Base-by-base conservation (phyloP, 805 yeast species). In the Yamadazyma sp. region DNA sequence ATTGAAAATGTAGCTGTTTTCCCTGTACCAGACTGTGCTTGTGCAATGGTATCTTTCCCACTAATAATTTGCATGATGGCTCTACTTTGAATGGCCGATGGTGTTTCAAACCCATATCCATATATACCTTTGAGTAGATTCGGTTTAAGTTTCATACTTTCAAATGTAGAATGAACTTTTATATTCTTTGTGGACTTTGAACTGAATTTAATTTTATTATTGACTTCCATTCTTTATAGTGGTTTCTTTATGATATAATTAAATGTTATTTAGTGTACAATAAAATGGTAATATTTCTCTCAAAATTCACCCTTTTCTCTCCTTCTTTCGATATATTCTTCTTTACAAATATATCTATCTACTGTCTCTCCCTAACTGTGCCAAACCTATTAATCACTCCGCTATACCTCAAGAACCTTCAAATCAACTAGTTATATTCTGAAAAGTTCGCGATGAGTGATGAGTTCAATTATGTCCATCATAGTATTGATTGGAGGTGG, bases 21-120 rank as follows among this genome's bases (percentile, higher is more conserved):
- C 68, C 98, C 98, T 32, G 98, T 93, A 67, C 98, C 98, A 23
- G 96, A 87, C 69, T 93, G 98, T 40, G 98, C 98, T 70, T 93
- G 98, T 42, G 98, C 98, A 45, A 93, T 79, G 36, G 89, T 94
- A 65, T 93, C 98, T 64, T 88, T 81, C 38, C 96, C 96, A 56
- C 80, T 82, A 53, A 88, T 83, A 63, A 93, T 89, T 62, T 95
- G 98, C 67, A 84, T 71, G 52, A 93, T 93, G 45, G 98, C 98
- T 65, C 98, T 80, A 58, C 88, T 89, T 72, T 93, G 98, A 70
- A 93, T 93, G 38, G 98, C 93, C 36, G 97, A 88, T 48, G 98
- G 98, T 36, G 79, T 78, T 70, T 91, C 98, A 64, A 87, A 93
- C 63, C 98, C 97, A 71, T 83, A 85, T 51, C 84, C 86, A 62